Conservation (phyloP, 352 stramenopile genomes). For the Globisporangium iwayamae region DNA sequence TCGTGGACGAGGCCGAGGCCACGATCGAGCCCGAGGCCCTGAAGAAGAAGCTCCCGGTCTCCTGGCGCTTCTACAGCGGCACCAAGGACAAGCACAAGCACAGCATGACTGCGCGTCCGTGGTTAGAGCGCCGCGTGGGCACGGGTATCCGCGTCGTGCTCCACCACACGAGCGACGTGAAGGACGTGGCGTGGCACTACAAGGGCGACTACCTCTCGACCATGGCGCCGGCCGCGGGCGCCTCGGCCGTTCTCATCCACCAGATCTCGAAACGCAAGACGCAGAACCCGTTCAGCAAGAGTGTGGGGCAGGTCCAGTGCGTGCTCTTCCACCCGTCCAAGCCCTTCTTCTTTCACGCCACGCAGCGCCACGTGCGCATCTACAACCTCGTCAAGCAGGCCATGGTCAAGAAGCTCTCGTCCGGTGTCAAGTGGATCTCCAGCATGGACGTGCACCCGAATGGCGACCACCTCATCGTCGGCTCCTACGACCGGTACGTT, state of each 20-base stretch:
- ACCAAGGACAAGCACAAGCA: constrained; percentile 81
- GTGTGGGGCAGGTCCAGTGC: constrained; percentile 91
- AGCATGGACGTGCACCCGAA: constrained; percentile 97
- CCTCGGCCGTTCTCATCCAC: constrained; percentile 96
- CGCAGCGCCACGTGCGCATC: constrained; percentile 96
- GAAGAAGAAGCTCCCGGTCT: constrained; percentile 90
- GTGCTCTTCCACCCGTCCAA: constrained; percentile 98
- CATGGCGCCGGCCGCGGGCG: constrained; percentile 85
- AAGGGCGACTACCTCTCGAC: constrained; percentile 99
- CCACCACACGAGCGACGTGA: constrained; percentile 89
- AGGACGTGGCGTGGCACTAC: constrained; percentile 95
- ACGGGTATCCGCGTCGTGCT: constrained; percentile 82
- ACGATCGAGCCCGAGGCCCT: constrained; percentile 67
- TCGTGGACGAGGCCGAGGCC: constrained; percentile 73
- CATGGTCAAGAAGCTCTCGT: constrained; percentile 98
- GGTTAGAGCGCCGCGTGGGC: constrained; percentile 75
- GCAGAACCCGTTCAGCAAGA: constrained; percentile 97
- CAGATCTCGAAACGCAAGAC: constrained; percentile 96
- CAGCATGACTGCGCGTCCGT: constrained; percentile 37
- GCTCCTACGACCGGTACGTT: constrained; percentile 93
- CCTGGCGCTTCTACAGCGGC: constrained; percentile 86
- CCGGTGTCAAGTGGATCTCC: constrained; percentile 98
- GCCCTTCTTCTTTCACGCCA: constrained; percentile 99
- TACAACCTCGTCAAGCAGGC: constrained; percentile 99
- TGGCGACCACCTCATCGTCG: constrained; percentile 98